Conservation (phyloP, 2,329 filamentous ascomycete genomes). For the Penicillium sp. region DNA sequence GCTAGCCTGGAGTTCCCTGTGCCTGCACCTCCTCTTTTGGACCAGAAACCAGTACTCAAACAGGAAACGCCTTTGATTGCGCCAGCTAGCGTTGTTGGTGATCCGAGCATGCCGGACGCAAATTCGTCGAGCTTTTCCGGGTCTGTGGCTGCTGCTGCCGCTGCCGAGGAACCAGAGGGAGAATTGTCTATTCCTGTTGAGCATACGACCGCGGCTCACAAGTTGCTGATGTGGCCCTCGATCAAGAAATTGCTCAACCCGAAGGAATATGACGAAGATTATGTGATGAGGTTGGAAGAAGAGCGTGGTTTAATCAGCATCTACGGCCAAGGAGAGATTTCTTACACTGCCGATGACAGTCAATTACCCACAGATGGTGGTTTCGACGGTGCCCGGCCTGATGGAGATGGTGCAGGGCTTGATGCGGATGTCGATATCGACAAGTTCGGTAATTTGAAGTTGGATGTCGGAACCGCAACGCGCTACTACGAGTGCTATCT, state of each 20-base stretch:
- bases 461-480: conserved; percentile 55
- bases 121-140: not conserved
- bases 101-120: not conserved
- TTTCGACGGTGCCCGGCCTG: conserved; percentile 7
- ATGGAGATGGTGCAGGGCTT: conserved; percentile 21
- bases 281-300: conserved; percentile 76
- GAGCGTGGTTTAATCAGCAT: conserved; percentile 72
- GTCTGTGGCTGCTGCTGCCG: too few relatives aligned
- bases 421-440: conserved; percentile 53
- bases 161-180: conserved; percentile 42
- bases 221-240: conserved; percentile 72
- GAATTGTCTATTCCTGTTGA: conserved; percentile 76
- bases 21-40: not conserved
- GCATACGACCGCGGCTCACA: conserved; percentile 86
- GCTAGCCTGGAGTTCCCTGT: not conserved
- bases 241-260: conserved; percentile 65
- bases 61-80: not conserved
- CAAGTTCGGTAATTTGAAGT: conserved; percentile 52
- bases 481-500: conserved; percentile 59
- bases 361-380: conserved; percentile 35
- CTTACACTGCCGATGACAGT: conserved; percentile 57
- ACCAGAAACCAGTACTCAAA: conserved; percentile 1
- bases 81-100: not conserved
- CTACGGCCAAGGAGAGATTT: conserved; percentile 77
- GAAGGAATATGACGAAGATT: conserved; percentile 63